A percentile compares a stretch with the other conserved stretches of the same genome.
These are phyloP conservation scores for Cyphellophora attinorum DNA, from an alignment of 2,329 filamentous ascomycete genomes.

Conservation along the genomic window DNA sequence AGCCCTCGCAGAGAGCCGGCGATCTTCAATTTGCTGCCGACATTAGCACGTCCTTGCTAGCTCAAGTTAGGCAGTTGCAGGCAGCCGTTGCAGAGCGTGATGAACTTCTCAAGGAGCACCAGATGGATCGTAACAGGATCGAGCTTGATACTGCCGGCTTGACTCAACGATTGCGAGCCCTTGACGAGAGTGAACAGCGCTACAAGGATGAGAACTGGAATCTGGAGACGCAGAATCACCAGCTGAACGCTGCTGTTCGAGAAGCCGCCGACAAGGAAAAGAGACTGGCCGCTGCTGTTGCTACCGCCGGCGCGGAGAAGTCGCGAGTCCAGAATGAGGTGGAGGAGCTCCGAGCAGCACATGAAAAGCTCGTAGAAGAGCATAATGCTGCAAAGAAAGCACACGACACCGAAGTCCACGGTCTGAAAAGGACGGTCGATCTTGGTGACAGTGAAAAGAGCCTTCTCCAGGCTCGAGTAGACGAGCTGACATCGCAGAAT, in stretches of 20 bases:
- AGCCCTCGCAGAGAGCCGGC: conserved; percentile 77
- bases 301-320: conserved; percentile 64
- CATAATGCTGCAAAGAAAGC: conserved; percentile 67
- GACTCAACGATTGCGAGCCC: conserved; percentile 65
- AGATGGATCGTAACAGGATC: conserved; percentile 65
- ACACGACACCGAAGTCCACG: conserved; percentile 80
- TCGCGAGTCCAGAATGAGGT: conserved; percentile 70
- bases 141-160: conserved; percentile 75
- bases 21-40: conserved; percentile 98
- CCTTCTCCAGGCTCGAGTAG: conserved; percentile 73
- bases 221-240: conserved; percentile 83
- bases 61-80: conserved; percentile 89
- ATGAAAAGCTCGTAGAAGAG: conserved; percentile 74
- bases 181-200: conserved; percentile 89
- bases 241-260: conserved; percentile 62
- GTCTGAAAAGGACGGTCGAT: conserved; percentile 68
- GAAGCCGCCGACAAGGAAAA: conserved; percentile 76
- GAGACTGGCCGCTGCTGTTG: conserved; percentile 65
- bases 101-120: conserved; percentile 66
- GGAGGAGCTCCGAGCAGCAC: conserved; percentile 74
- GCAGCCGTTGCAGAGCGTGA: conserved; percentile 77
- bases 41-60: conserved; percentile 86
- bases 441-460: conserved; percentile 69
- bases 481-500: conserved; percentile 81
- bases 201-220: conserved; percentile 99